A percentile compares a stretch with the other conserved stretches of the same genome.
Conservation (phyloP, 192 early-diverging fungal genomes). For the Podochytrium sp. region DNA sequence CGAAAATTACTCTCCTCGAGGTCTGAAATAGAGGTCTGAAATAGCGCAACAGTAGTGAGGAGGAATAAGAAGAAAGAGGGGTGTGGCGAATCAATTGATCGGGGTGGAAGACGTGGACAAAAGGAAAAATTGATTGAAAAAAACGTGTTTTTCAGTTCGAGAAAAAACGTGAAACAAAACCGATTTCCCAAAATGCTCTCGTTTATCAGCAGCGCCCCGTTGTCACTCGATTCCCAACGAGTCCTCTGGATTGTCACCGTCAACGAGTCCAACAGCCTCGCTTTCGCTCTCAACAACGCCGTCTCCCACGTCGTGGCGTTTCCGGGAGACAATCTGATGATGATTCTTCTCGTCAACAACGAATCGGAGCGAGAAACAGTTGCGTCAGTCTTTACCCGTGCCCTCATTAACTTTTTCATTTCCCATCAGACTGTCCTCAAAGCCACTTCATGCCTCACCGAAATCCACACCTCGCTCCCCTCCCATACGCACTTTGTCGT, state of each 20-base stretch:
- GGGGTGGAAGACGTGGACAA: too few relatives aligned
- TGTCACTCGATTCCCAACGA: background rate
- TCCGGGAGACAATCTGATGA: background rate
- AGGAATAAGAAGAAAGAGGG: too few relatives aligned
- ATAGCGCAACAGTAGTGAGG: too few relatives aligned
- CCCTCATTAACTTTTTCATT: background rate
- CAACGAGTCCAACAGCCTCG: background rate
- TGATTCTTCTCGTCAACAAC: background rate
- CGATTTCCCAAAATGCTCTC: constrained; percentile 4
- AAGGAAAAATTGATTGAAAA: too few relatives aligned
- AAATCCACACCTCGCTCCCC: background rate
- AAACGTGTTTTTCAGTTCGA: too few relatives aligned
- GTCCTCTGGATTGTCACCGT: constrained; percentile 3
- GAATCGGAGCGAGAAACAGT: constrained; percentile 7
- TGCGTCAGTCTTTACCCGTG: background rate
- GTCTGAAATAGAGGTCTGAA: too few relatives aligned
- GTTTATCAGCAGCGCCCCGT: background rate
- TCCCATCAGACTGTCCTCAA: background rate
- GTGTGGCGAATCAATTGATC: too few relatives aligned
- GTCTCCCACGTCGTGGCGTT: background rate
- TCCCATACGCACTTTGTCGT: background rate
- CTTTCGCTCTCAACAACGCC: background rate
- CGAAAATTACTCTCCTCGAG: too few relatives aligned
- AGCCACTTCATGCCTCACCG: background rate
- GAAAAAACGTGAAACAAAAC: too few relatives aligned